phyloP scores from a whole-genome alignment of 768 basidiomycete genomes.

The Rhodotorula babjevae region DNA sequence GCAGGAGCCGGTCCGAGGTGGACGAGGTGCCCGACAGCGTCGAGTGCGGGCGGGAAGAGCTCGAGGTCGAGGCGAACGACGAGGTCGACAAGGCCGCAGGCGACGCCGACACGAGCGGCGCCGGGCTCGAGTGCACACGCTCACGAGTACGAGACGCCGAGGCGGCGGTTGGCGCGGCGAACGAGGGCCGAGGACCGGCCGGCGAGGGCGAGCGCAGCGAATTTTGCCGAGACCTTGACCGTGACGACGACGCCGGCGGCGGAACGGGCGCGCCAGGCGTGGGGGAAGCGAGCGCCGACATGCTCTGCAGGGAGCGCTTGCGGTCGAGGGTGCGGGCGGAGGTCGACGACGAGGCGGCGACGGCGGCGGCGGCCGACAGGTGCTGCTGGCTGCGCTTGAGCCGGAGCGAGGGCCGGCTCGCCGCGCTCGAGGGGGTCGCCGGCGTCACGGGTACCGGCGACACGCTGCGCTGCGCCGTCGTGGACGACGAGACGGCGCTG shows the following conservation, averaged over 20 bases:
- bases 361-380: constrained; percentile 1
- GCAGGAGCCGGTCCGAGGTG: background rate
- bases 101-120: background rate
- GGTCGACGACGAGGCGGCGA: background rate
- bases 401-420: background rate
- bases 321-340: constrained; percentile 6
- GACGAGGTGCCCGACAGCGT: background rate
- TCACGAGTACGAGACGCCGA: constrained; percentile 15
- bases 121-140: constrained; percentile 16
- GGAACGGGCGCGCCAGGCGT: background rate
- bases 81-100: background rate
- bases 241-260: background rate
- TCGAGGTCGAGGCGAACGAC: background rate
- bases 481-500: background rate
- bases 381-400: constrained; percentile 18
- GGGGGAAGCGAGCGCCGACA: background rate
- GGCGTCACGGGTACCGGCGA: constrained; percentile 8
- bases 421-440: background rate
- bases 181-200: background rate
- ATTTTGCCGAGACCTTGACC: background rate
- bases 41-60: background rate
- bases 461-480: background rate
- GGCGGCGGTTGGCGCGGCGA: constrained; percentile 31
- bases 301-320: constrained; percentile 24
- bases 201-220: constrained; percentile 6